Base-by-base conservation (phyloP, 345 rosid genomes). In the Dovyalis caffra region DNA sequence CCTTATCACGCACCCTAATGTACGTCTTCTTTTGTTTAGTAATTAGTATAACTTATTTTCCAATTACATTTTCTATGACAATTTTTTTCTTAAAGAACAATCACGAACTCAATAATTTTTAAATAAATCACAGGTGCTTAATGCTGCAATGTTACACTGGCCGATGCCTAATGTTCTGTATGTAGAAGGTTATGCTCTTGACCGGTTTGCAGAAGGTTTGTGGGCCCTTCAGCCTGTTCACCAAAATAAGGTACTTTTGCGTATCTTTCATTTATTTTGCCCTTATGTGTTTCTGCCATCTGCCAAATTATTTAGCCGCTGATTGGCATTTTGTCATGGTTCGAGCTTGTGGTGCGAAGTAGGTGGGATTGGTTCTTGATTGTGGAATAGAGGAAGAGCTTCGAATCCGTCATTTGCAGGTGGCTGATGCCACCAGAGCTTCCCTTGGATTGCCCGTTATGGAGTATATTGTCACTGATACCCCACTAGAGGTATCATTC, bases 311-410 rank as follows among this genome's bases (percentile, higher is more conserved):
- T 53, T 18, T 33, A 37, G 34, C n/a, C 45, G 47, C 29, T 70
- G 51, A 79, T 74, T n/a, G 28, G 29, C 43, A 37, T 74, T 28
- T 66, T 49, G 31, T 21, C 40, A 20, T 71, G 25, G 7, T 5
- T 66, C 45, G 66, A 56, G 49, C 49, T 45, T 38, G 62, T 78
- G 71, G 11, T 51, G n/a, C 63, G 69, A 74, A 69, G 76, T 82
- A 87, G 93, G 87, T 89, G 47, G 93, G 93, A 29, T 76, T 89
- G 84, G 86, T 89, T 79, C 88, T 89, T 77, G 93, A 89, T 77
- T 73, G 84, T 67, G 90, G 87, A 49, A 84, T 89, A 31, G 93
- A 87, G 77, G 86, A 87, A 77, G 85, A 83, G 73, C 89, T 87
- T 43, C 86, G 74, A 33, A 74, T 87, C 21, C 86, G 86, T 12